These are phyloP conservation scores for Mediolabrus comicus DNA, from an alignment of 108 stramenopile genomes.

Conservation along the genomic window DNA sequence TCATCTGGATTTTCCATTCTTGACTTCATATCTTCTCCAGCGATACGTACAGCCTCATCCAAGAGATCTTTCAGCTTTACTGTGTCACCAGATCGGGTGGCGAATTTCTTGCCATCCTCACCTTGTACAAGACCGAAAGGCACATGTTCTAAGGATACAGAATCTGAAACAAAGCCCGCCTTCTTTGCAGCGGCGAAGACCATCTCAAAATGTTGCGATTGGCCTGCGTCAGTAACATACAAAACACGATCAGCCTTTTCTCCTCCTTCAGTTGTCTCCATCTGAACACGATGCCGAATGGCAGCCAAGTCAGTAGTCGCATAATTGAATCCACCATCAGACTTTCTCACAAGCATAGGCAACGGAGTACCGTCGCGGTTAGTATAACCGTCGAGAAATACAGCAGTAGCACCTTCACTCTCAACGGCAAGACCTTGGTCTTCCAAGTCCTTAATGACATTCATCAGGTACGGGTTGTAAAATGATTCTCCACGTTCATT, in stretches of 20 bases:
- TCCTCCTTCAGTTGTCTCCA: slow-evolving; percentile 57
- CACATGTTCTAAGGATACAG: slow-evolving; percentile 88
- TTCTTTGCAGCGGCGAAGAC: slow-evolving; percentile 88
- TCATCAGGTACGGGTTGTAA: slow-evolving; percentile 92
- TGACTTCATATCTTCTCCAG: slow-evolving; percentile 74
- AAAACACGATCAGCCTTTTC: slow-evolving; percentile 85
- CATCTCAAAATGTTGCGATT: slow-evolving; percentile 94
- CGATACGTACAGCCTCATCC: slow-evolving; percentile 91
- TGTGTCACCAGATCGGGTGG: slow-evolving; percentile 95
- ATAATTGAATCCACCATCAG: slow-evolving; percentile 98
- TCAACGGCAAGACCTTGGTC: slow-evolving; percentile 69
- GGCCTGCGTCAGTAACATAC: slow-evolving; percentile 97
- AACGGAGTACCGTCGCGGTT: slow-evolving; percentile 82
- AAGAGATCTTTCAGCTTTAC: slow-evolving; percentile 97
- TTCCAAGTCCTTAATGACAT: slow-evolving; percentile 83
- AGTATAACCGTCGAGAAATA: slow-evolving; percentile 84
- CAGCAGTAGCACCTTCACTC: slow-evolving; percentile 87
- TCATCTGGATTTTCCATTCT: slow-evolving; percentile 53
- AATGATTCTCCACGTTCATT: slow-evolving; percentile 93
- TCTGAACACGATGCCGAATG: slow-evolving; percentile 81
- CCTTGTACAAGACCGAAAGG: slow-evolving; percentile 98
- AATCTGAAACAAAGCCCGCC: slow-evolving; percentile 73
- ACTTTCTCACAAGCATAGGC: slow-evolving; percentile 93
- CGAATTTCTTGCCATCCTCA: slow-evolving; percentile 99
- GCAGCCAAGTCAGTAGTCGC: slow-evolving; percentile 98